Conservation (phyloP, 2,329 filamentous ascomycete genomes). For the Mycosphaerella arachidis region DNA sequence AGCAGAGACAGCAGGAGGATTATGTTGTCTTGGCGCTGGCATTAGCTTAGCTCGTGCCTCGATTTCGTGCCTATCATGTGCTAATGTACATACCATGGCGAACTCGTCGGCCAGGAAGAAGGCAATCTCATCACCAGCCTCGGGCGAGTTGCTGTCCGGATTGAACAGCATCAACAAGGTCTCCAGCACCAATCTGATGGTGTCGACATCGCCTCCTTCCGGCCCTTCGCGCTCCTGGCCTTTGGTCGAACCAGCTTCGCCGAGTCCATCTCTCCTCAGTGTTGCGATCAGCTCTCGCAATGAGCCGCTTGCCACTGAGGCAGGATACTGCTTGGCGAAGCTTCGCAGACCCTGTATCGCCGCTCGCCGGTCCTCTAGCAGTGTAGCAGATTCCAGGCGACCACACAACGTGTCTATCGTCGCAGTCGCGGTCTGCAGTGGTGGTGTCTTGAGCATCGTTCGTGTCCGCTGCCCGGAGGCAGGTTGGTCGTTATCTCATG, state of each 20-base stretch:
- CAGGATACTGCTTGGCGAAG: constrained; percentile 94
- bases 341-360: constrained; percentile 89
- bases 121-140: constrained; percentile 93
- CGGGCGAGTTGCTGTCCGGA: constrained; percentile 62
- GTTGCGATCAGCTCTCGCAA: constrained; percentile 81
- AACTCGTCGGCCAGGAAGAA: constrained; percentile 98
- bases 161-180: constrained; percentile 91
- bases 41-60: constrained; percentile 46
- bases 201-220: constrained; percentile 72
- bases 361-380: constrained; percentile 89
- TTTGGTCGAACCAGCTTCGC: constrained; percentile 22
- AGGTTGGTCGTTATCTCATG: constrained; percentile 21
- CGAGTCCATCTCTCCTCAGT: constrained; percentile 66
- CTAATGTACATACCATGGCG: constrained; percentile 62
- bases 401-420: constrained; percentile 88
- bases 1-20: constrained; percentile 84
- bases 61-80: not conserved
- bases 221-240: constrained; percentile 47
- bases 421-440: constrained; percentile 91
- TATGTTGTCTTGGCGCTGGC: constrained; percentile 87
- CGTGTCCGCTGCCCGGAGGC: constrained; percentile 21
- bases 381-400: constrained; percentile 79
- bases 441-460: constrained; percentile 63
- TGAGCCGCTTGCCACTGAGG: constrained; percentile 91
- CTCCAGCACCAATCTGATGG: constrained; percentile 89